These are phyloP conservation scores for Sphaceloma murrayae DNA, from an alignment of 2,329 filamentous ascomycete species.

Conservation along the genomic window DNA sequence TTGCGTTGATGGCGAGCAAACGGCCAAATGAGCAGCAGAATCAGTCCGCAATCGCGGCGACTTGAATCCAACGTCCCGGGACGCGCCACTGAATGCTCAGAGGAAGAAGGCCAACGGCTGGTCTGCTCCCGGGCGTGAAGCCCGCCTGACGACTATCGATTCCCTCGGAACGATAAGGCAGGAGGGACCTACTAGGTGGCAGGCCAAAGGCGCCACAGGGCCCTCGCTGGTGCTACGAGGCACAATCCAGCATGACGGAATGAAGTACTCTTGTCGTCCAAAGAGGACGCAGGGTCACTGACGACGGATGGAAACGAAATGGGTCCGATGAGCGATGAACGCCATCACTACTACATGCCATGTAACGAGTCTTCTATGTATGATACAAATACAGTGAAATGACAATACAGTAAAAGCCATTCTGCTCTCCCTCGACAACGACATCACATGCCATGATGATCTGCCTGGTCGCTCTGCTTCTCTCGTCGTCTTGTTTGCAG, in stretches of 20 bases:
- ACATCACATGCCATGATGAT: neutral
- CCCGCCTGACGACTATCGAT: neutral
- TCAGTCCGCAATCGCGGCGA: neutral
- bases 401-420: neutral
- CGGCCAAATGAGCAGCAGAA: conserved; percentile 9
- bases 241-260: no score
- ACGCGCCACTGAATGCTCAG: neutral
- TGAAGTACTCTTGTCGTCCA: no score
- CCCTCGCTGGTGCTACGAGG: no score
- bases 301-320: neutral
- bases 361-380: conserved; percentile 13
- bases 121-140: neutral
- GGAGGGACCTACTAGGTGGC: neutral
- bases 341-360: neutral
- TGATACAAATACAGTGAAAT: conserved; percentile 10
- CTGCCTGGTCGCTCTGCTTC: neutral
- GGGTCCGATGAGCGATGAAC: neutral
- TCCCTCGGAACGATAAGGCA: neutral
- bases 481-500: neutral
- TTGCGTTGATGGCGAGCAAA: conserved; percentile 6
- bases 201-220: conserved; percentile 2
- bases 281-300: neutral
- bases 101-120: conserved; percentile 1
- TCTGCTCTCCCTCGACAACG: neutral
- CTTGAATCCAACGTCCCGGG: conserved; percentile 9